Percentiles rank a stretch among this genome's conserved stretches.
phyloP scores from a whole-genome alignment of 108 stramenopile species.

The Mediolabrus comicus region DNA sequence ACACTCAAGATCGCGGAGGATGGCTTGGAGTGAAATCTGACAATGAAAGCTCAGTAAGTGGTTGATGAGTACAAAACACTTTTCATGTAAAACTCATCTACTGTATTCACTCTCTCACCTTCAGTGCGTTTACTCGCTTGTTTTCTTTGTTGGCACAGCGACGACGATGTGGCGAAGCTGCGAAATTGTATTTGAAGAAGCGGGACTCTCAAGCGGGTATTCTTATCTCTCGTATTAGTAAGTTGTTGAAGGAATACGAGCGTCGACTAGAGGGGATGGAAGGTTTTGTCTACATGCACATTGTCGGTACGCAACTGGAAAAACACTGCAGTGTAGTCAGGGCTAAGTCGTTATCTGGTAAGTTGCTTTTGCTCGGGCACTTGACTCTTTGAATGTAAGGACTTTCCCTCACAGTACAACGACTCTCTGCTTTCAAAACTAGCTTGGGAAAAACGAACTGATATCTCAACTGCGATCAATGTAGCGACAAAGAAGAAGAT shows the following conservation, averaged over 20 bases:
- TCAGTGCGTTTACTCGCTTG: not conserved
- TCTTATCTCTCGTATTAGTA: slow-evolving; percentile 39
- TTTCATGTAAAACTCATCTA: not conserved
- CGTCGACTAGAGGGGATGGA: slow-evolving; percentile 76
- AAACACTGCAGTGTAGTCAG: slow-evolving; percentile 70
- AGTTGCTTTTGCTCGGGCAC: no score
- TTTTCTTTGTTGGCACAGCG: slow-evolving; percentile 5
- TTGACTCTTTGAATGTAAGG: not conserved
- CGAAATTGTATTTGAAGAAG: slow-evolving; percentile 38
- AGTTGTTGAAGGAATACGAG: slow-evolving; percentile 65
- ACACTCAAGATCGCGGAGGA: slow-evolving; percentile 48
- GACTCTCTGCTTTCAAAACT: not conserved
- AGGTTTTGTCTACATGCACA: slow-evolving; percentile 86
- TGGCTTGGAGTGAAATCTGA: slow-evolving; percentile 45
- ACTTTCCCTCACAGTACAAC: not conserved
- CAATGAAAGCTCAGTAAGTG: slow-evolving; percentile 1
- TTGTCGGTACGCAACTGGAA: slow-evolving; percentile 82
- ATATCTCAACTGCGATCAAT: slow-evolving; percentile 84
- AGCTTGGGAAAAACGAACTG: slow-evolving; percentile 84
- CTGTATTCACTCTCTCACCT: not conserved
- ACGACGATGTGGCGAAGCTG: slow-evolving; percentile 36
- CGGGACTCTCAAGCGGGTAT: slow-evolving; percentile 42
- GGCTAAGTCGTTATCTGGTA: slow-evolving; percentile 63
- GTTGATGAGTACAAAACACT: not conserved
- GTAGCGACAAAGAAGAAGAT: slow-evolving; percentile 78